These are phyloP conservation scores for Penicillium verhagenii DNA, from an alignment of 495 filamentous ascomycete genomes.

Conservation along the genomic window DNA sequence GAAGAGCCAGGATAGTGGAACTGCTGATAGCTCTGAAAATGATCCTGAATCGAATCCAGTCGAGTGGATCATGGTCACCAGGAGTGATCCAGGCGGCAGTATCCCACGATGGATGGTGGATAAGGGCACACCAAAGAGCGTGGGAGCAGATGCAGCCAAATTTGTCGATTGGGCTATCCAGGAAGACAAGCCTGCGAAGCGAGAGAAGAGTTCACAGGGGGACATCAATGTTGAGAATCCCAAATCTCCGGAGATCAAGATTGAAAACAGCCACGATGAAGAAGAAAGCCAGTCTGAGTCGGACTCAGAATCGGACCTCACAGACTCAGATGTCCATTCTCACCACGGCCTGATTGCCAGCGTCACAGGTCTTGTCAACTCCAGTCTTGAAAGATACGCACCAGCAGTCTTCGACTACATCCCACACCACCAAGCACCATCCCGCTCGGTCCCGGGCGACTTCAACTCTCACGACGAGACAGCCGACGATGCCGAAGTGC, in stretches of 20 bases:
- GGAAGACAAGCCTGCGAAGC: conserved; percentile 44
- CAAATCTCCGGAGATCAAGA: conserved; percentile 12
- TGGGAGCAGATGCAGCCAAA: conserved; percentile 77
- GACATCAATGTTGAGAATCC: conserved; percentile 8
- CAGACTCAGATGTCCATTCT: conserved; percentile 18
- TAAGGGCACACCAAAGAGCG: conserved; percentile 80
- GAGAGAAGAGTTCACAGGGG: conserved; percentile 22
- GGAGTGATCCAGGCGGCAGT: conserved; percentile 90
- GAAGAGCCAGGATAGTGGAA: conserved; percentile 16
- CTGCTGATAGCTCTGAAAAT: conserved; percentile 26
- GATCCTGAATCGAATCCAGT: conserved; percentile 63
- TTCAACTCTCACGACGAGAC: conserved; percentile 8
- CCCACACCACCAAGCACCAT: conserved; percentile 24
- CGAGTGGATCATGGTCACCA: conserved; percentile 96
- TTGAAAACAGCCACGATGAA: not conserved
- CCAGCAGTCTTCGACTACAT: conserved; percentile 52
- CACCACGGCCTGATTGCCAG: conserved; percentile 47
- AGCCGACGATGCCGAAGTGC: not conserved
- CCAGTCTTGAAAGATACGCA: conserved; percentile 40
- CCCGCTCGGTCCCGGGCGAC: conserved; percentile 19
- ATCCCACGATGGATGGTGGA: conserved; percentile 95
- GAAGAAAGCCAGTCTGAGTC: conserved; percentile 8
- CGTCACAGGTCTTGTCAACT: conserved; percentile 40
- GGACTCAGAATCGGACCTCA: conserved; percentile 22
- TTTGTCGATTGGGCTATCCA: conserved; percentile 82